Percentiles rank a stretch among this genome's conserved stretches.
These are phyloP conservation scores for Suillus discolor DNA, from an alignment of 768 basidiomycete species.

Conservation along the genomic window DNA sequence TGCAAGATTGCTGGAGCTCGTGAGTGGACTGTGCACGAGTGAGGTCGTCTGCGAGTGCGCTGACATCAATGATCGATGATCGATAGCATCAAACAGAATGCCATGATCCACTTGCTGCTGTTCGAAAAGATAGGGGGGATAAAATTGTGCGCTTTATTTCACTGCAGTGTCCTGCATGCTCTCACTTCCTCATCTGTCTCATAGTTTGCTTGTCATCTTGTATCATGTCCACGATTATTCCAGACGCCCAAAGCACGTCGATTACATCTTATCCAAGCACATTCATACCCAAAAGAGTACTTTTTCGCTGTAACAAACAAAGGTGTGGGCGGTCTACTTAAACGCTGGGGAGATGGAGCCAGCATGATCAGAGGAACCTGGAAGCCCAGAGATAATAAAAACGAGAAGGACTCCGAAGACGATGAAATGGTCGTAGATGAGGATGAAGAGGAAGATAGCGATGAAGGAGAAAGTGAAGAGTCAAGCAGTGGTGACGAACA, in stretches of 20 bases:
- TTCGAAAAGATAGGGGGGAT: slow-evolving; percentile 78
- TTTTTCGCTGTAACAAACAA: slow-evolving; percentile 93
- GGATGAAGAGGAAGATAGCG: slow-evolving; percentile 25
- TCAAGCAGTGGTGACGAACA: slow-evolving; percentile 9
- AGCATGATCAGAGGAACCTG: slow-evolving; percentile 77
- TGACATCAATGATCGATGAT: slow-evolving; percentile 1
- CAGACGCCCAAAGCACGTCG: slow-evolving; percentile 73
- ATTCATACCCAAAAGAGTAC: slow-evolving; percentile 86
- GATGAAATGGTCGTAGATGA: slow-evolving; percentile 26
- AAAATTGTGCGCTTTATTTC: slow-evolving; percentile 61
- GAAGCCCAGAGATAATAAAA: slow-evolving; percentile 48
- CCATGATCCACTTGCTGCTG: slow-evolving; percentile 82
- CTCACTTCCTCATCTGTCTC: not conserved
- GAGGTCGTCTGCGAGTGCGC: not conserved
- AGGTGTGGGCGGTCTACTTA: slow-evolving; percentile 79
- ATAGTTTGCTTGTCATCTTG: slow-evolving; percentile 81
- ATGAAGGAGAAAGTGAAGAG: slow-evolving; percentile 24
- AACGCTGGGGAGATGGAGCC: slow-evolving; percentile 82
- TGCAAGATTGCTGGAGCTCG: slow-evolving; percentile 73
- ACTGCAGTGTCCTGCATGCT: slow-evolving; percentile 9
- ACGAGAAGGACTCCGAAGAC: slow-evolving; percentile 17
- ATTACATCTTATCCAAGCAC: slow-evolving; percentile 79
- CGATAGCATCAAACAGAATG: slow-evolving; percentile 80
- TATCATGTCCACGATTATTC: slow-evolving; percentile 61
- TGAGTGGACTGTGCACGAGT: slow-evolving; percentile 41